Conservation (phyloP, 78 protist species). For the Polysphondylium violaceum region DNA sequence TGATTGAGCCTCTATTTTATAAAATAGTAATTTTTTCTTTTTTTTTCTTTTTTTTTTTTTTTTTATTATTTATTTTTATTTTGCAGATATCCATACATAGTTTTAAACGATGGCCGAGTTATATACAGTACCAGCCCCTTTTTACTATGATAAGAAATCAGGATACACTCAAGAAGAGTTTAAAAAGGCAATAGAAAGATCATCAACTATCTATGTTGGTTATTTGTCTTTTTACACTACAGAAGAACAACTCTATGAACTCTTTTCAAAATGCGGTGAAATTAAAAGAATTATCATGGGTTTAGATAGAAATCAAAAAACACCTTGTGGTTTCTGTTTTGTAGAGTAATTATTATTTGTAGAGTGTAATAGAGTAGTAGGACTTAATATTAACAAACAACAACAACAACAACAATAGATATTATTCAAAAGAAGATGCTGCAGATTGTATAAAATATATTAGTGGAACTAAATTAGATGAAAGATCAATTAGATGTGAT, state of each 20-base stretch:
- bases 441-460: slow-evolving; percentile 85
- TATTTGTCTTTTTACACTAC: slow-evolving; percentile 94
- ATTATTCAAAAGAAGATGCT: slow-evolving; percentile 90
- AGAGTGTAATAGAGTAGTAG: too few species aligned
- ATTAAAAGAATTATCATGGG: slow-evolving; percentile 96
- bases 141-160: slow-evolving; percentile 65
- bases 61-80: too few species aligned
- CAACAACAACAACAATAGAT: slow-evolving; percentile 70
- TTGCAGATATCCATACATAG: too few species aligned
- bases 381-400: background rate
- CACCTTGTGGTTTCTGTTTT: slow-evolving; percentile 98
- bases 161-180: slow-evolving; percentile 50
- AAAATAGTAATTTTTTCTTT: too few species aligned
- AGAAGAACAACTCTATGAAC: slow-evolving; percentile 94
- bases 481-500: slow-evolving; percentile 93
- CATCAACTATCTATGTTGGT: slow-evolving; percentile 94
- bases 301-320: slow-evolving; percentile 85
- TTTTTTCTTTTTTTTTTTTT: too few species aligned
- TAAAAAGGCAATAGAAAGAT: slow-evolving; percentile 28
- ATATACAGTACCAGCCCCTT: slow-evolving; percentile 44
- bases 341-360: slow-evolving; percentile 97
- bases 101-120: slow-evolving; percentile 74
- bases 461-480: slow-evolving; percentile 92
- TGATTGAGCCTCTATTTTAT: too few species aligned
- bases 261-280: slow-evolving; percentile 92